Evolutionary conservation across 345 rosid species (phyloP), one percentile per base, ranked within the genome.

Genomic region (Boechera retrofracta): DNA sequence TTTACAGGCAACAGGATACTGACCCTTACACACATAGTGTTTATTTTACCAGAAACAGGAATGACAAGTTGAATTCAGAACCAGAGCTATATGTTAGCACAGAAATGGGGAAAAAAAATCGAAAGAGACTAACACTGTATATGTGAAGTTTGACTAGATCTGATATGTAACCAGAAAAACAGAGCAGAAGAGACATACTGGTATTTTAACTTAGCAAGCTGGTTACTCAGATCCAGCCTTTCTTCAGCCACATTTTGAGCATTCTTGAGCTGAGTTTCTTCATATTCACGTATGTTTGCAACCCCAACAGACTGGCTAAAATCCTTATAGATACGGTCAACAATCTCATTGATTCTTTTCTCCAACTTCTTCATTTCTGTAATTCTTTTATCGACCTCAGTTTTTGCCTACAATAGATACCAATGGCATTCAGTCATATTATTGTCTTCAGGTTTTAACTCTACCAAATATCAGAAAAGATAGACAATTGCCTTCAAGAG

Each of bases 181-280:
- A 35, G 41, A 55, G 76, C 38, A 80, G 64, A 65, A 81, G 60
- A 55, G 75, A 85, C 99, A 63, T 92, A 95, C 99, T 95, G 98
- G 84, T 92, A 92, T 73, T 92, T 94, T 83, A 90, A 82, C 89
- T 94, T 94, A 16, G 98, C 86, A 56, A 95, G 87, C 90, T 92
- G 99, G 75, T 86, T 93, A 69, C 94, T 95, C 79, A 95, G 82
- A 78, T 77, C 87, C 79, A 95, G 87, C 86, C 97, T 92, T 79
- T 91, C 98, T 73, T 95, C 97, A 66, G 92, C 99, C 85, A 86
- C 86, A 68, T 83, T 64, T 80, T 91, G 87, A 44, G 98, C 96
- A 85, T 82, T 91, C 88, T 93, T 92, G 70, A 95, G 86, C 86
- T 95, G 96, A 73, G 86, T 91, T 83, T 95, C 99, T 80, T 95